Percentiles rank a stretch among this genome's conserved stretches.
Conservation (phyloP, 2,329 filamentous ascomycete species). For the Decorospora gaudefroyi region DNA sequence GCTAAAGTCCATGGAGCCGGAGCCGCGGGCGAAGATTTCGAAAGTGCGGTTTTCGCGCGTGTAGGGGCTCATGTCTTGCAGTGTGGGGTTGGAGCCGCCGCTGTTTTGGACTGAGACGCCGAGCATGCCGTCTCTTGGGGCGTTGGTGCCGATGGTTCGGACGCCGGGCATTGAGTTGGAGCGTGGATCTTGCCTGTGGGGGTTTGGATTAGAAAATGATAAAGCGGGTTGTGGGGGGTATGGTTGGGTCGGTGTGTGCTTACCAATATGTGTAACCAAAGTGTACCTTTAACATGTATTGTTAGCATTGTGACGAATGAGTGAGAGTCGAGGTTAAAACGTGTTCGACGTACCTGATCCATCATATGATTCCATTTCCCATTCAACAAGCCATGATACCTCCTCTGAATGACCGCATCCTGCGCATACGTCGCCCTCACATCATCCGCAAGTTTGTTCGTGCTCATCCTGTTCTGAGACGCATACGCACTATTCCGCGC, state of each 20-base stretch:
- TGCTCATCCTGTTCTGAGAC: slow-evolving; percentile 31
- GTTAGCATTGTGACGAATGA: too few species aligned
- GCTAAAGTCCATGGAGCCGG: slow-evolving; percentile 27
- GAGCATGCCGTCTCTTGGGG: slow-evolving; percentile 25
- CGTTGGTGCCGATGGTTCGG: slow-evolving; percentile 61
- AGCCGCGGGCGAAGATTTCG: slow-evolving; percentile 34
- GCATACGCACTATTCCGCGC: slow-evolving; percentile 31
- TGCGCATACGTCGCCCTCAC: slow-evolving; percentile 26
- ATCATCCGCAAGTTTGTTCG: slow-evolving; percentile 31
- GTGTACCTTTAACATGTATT: slow-evolving; percentile 61
- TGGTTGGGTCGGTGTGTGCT: too few species aligned
- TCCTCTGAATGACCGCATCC: slow-evolving; percentile 28
- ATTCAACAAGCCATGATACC: slow-evolving; percentile 30
- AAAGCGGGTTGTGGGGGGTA: too few species aligned
- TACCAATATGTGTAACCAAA: slow-evolving; percentile 39
- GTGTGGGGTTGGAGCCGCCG: slow-evolving; percentile 40
- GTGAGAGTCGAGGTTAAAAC: slow-evolving; percentile 56
- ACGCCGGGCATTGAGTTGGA: slow-evolving; percentile 65
- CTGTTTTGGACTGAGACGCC: slow-evolving; percentile 64
- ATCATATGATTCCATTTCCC: slow-evolving; percentile 41
- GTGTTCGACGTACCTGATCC: slow-evolving; percentile 25
- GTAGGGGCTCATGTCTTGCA: slow-evolving; percentile 28
- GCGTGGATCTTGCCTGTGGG: slow-evolving; percentile 70
- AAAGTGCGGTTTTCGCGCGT: slow-evolving; percentile 36
- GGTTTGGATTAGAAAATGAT: slow-evolving; percentile 9